phyloP scores from a whole-genome alignment of 2,329 filamentous ascomycete genomes.

The Aciculosporium take region DNA sequence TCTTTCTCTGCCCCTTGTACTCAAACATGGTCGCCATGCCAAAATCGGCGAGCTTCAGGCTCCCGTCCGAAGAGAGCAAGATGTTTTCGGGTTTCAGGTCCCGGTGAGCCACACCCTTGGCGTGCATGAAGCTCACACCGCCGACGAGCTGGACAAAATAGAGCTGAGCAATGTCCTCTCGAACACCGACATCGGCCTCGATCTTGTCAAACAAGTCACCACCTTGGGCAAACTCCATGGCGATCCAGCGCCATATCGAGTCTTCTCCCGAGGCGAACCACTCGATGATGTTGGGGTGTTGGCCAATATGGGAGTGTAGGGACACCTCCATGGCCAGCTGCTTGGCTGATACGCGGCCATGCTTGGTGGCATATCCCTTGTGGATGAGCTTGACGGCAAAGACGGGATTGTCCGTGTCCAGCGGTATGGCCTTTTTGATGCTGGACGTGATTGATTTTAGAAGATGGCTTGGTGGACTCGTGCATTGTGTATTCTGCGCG shows the following conservation, averaged over 20 bases:
- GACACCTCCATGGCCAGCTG: conserved; percentile 88
- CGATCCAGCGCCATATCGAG: conserved; percentile 83
- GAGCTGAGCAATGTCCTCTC: conserved; percentile 85
- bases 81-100: conserved; percentile 95
- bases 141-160: conserved; percentile 88
- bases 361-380: conserved; percentile 81
- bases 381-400: conserved; percentile 99
- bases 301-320: conserved; percentile 74
- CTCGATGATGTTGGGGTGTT: conserved; percentile 86
- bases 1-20: conserved; percentile 70
- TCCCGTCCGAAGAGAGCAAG: conserved; percentile 67
- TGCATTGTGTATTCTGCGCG: no score
- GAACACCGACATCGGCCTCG: conserved; percentile 90
- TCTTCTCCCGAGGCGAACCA: conserved; percentile 86
- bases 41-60: conserved; percentile 92
- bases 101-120: conserved; percentile 85
- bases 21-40: conserved; percentile 89
- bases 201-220: conserved; percentile 99
- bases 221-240: conserved; percentile 91
- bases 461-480: no score
- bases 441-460: no score
- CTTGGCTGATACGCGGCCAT: conserved; percentile 76
- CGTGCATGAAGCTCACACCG: conserved; percentile 90
- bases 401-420: conserved; percentile 53
- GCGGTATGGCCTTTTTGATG: conserved; percentile 83